phyloP scores from a whole-genome alignment of 441 rosid species.

The Arabidopsis lyrata region DNA sequence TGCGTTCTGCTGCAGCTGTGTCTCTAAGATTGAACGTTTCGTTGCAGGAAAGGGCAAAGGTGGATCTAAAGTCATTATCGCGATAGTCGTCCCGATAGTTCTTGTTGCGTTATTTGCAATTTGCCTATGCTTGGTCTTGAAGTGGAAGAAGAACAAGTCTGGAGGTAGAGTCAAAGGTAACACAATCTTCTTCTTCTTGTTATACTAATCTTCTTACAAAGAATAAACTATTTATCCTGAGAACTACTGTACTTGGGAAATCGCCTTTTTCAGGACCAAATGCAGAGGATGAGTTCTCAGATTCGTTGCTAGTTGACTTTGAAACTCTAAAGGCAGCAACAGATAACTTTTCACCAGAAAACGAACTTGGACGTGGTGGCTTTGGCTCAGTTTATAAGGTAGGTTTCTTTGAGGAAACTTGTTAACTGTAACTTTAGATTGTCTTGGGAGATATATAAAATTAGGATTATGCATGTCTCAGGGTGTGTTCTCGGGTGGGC shows the following conservation, averaged over 20 bases:
- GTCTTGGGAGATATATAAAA: no score
- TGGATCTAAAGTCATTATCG: constrained; percentile 33
- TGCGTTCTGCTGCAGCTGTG: constrained; percentile 2
- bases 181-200: constrained; percentile 24
- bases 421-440: no score
- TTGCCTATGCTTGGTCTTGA: constrained; percentile 38
- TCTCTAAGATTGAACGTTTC: not conserved
- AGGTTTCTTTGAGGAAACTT: not conserved
- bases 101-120: constrained; percentile 36
- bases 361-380: constrained; percentile 55
- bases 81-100: constrained; percentile 42
- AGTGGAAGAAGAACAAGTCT: constrained; percentile 34
- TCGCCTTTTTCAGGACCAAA: constrained; percentile 15
- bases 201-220: not conserved
- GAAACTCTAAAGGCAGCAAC: constrained; percentile 46
- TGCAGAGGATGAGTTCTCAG: constrained; percentile 24
- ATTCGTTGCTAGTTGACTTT: constrained; percentile 46
- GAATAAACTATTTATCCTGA: not conserved
- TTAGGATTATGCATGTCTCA: constrained; percentile 41
- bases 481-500: constrained; percentile 82
- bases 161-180: constrained; percentile 43
- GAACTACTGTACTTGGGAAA: constrained; percentile 10
- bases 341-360: constrained; percentile 41
- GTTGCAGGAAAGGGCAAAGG: constrained; percentile 47
- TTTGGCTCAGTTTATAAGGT: constrained; percentile 49